phyloP scores from a whole-genome alignment of 371 early-diverging fungal genomes.

The Apophysomyces sp. region DNA sequence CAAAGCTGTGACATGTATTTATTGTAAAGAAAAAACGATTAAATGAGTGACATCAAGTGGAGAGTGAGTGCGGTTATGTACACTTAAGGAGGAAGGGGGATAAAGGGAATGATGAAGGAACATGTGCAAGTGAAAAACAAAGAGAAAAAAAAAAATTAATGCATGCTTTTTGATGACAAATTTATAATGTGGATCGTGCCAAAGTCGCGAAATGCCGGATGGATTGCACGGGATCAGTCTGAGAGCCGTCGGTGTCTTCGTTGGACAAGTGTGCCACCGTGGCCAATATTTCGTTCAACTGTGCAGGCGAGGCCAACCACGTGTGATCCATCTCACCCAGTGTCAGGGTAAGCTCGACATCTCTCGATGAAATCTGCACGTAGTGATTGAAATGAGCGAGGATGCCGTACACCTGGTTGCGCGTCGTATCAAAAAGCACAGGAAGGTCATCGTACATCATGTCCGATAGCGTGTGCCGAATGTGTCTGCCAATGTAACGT shows the following conservation, averaged over 20 bases:
- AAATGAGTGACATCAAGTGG: background rate
- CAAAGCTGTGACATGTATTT: background rate
- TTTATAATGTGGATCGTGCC: conserved; percentile 10
- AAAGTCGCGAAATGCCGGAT: conserved; percentile 12
- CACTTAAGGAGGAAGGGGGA: background rate
- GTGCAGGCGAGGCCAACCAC: background rate
- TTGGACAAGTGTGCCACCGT: conserved; percentile 8
- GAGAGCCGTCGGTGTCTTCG: background rate
- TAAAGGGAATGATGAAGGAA: background rate
- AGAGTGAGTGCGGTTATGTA: background rate
- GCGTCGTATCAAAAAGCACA: conserved; percentile 11
- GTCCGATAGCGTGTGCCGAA: conserved; percentile 11
- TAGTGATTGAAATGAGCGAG: conserved; percentile 14
- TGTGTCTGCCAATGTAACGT: conserved; percentile 14
- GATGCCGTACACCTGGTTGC: conserved; percentile 10
- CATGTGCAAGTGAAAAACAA: background rate
- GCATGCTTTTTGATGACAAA: conserved; percentile 2
- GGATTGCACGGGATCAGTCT: conserved; percentile 3
- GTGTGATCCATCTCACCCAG: conserved; percentile 1
- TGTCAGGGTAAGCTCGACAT: conserved; percentile 6
- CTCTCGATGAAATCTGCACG: background rate
- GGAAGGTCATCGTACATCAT: conserved; percentile 17
- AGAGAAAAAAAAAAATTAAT: background rate
- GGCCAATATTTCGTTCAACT: conserved; percentile 9
- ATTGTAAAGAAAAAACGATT: background rate